A percentile compares a stretch with the other conserved stretches of the same genome.
These are phyloP conservation scores for Penicillium sp. DNA, from an alignment of 2,329 filamentous ascomycete species.

Conservation along the genomic window DNA sequence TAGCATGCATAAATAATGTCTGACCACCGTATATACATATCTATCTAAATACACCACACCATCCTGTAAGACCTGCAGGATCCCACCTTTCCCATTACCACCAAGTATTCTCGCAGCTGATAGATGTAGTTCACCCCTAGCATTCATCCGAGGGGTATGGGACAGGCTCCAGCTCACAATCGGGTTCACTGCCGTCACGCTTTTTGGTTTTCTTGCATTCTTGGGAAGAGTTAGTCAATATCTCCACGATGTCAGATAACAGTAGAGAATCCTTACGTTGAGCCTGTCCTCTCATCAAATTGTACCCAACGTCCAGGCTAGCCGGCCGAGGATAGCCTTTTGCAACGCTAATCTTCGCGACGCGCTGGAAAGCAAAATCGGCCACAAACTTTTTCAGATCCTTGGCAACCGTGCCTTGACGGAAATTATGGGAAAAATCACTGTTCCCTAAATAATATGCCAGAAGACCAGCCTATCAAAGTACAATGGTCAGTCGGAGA, in stretches of 20 bases:
- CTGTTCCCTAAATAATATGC: not conserved
- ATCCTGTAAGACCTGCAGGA: too few species aligned
- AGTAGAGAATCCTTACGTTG: not conserved
- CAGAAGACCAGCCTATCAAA: not conserved
- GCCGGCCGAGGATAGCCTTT: not conserved
- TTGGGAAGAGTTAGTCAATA: not conserved
- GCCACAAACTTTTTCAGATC: not conserved
- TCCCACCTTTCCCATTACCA: too few species aligned
- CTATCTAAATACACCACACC: too few species aligned
- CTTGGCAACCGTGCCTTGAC: not conserved
- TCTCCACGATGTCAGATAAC: not conserved
- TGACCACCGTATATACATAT: too few species aligned
- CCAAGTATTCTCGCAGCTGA: too few species aligned
- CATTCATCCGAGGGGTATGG: too few species aligned
- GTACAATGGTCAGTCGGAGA: not conserved
- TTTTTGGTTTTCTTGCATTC: not conserved
- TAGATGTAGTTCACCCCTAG: too few species aligned
- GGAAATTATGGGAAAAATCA: not conserved
- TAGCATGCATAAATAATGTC: too few species aligned
- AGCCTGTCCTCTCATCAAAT: not conserved
- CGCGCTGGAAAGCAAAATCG: not conserved
- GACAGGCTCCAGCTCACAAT: not conserved
- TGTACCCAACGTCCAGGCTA: not conserved
- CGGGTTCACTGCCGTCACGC: not conserved
- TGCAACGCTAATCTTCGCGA: not conserved